Percentiles rank a stretch among this genome's conserved stretches.
Evolutionary conservation across 2,329 filamentous ascomycete genomes (phyloP).

Genomic region (Aaosphaeria arxii): DNA sequence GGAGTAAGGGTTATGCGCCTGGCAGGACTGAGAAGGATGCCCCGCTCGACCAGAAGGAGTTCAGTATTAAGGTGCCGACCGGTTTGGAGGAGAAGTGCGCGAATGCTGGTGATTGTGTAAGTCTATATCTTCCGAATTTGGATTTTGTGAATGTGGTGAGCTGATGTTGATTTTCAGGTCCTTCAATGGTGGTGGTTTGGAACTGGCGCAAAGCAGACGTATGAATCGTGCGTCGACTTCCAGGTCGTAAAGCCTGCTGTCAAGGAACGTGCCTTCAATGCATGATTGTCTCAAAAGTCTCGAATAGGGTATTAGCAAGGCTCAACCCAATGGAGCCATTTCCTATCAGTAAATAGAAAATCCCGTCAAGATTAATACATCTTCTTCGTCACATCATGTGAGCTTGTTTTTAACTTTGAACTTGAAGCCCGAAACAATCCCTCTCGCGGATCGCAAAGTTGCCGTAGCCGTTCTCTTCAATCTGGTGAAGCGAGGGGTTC

Average conservation of each 20-base stretch:
- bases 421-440: neutral
- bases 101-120: constrained; percentile 22
- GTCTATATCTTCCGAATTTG: neutral
- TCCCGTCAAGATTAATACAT: too few species aligned
- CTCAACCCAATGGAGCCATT: too few species aligned
- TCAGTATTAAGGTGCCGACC: constrained; percentile 50
- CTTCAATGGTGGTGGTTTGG: constrained; percentile 32
- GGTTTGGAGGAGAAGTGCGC: constrained; percentile 43
- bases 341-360: too few species aligned
- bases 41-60: constrained; percentile 43
- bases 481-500: too few species aligned
- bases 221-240: constrained; percentile 61
- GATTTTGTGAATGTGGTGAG: neutral
- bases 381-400: neutral
- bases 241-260: constrained; percentile 23
- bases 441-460: too few species aligned
- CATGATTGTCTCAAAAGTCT: neutral
- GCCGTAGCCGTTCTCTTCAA: too few species aligned
- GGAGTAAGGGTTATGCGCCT: constrained; percentile 33
- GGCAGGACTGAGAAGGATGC: constrained; percentile 18
- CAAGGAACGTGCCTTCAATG: constrained; percentile 7
- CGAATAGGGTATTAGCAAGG: too few species aligned
- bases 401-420: neutral
- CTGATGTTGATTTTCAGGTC: constrained; percentile 8
- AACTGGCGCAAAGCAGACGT: constrained; percentile 60